Evolutionary conservation across 371 early-diverging fungal species (phyloP), one percentile per base, ranked within the genome.

Genomic region (Lichtheimia corymbifera): DNA sequence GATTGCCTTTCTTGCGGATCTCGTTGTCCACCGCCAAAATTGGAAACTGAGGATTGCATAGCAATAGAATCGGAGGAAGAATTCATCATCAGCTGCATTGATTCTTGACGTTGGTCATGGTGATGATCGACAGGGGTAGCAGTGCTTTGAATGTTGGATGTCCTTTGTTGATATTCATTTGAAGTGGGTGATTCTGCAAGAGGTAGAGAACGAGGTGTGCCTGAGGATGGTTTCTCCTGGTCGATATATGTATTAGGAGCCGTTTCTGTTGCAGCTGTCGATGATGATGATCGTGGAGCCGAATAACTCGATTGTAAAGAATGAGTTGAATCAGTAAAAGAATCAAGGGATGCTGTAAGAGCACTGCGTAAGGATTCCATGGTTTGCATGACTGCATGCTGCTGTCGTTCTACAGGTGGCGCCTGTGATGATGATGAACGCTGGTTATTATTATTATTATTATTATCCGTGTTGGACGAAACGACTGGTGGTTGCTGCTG

Each of bases 311-410:
- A 41, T 28, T 47, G 47, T 4, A 47, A 44, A 15, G 57, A 56
- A 11, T 45, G 11, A 13, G 57, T 27, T 18, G 65, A 53, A 6
- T 63, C 52, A 13, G 50, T 41, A 49, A 43, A 54, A 13, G 59
- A 54, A 28, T 54, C 44, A 13, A 50, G 14, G 30, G 67, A 7
- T 47, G 60, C 49, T 30, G 63, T 14, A 42, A 58, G 20, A 17
- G 61, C 25, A 9, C 47, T 47, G 22, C 47, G 47, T 17, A 47
- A 47, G 17, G 47, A 47, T 47, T 5, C n/a, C 47, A 47, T 47
- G 5, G n/a, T 47, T n/a, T 22, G 47, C 47, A 22, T n/a, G 47
- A 18, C 47, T 9, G 47, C 17, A 17, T 18, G 18, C 47, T n/a
- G 47, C 17, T 47, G 47, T 47, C 22, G 47, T 35, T 35, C 35